Conservation (phyloP, 2,329 filamentous ascomycete genomes). For the Endocalyx cinctus region DNA sequence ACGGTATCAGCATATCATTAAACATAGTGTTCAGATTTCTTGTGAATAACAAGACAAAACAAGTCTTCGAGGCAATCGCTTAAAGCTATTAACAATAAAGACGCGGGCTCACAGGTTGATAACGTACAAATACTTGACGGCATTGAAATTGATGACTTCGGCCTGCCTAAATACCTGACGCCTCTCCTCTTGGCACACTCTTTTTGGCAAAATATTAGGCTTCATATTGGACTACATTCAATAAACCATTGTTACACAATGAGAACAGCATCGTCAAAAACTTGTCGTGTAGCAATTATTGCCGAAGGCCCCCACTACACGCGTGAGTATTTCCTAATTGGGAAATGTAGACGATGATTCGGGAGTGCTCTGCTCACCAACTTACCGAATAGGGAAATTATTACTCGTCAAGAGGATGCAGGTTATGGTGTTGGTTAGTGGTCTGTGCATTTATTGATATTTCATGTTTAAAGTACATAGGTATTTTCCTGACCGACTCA, state of each 20-base stretch:
- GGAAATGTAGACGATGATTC: neutral
- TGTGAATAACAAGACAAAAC: neutral
- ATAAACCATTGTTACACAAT: too few relatives aligned
- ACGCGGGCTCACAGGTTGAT: neutral
- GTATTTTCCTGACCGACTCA: neutral
- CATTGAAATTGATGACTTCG: neutral
- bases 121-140: neutral
- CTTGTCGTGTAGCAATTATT: neutral
- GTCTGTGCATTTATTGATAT: neutral
- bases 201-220: neutral
- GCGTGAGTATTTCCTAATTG: neutral
- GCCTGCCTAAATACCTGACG: neutral
- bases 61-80: neutral
- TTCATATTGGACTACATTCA: too few relatives aligned
- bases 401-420: neutral
- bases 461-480: neutral
- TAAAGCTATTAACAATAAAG: neutral
- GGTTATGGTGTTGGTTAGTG: neutral
- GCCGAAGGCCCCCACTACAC: neutral
- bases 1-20: neutral
- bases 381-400: neutral
- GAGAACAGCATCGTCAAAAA: too few relatives aligned
- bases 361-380: neutral
- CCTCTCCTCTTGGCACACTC: neutral
- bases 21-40: neutral